Base-by-base conservation (phyloP, 352 stramenopile genomes). In the Thraustotheca clavata region DNA sequence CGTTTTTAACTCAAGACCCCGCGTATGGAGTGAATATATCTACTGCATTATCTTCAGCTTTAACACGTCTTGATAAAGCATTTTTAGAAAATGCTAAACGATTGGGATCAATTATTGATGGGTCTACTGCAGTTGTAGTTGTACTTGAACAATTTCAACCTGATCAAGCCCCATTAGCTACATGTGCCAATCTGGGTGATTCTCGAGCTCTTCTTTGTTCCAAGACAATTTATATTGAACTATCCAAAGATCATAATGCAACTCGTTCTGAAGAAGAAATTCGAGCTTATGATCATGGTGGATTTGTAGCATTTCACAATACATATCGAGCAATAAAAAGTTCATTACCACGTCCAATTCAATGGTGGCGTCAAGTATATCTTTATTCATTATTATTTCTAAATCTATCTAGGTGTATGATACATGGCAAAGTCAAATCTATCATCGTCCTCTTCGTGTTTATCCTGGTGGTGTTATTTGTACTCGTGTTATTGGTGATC, bases 251-350 rank as follows among this genome's bases (percentile, higher is more conserved):
- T 31, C 57, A 65, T 27, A 65, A 54, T 11, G 35, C 57, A 8
- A 27, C 35, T 3, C 57, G 57, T 4, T 20, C 20, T 12, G 57
- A 54, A 27, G 36, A 65, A 41, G 26, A n/a, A 26, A 2, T 1
- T 18, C 57, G 35, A 1, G 57, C 55, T 3, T 65, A 65, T 34
- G 57, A 65, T 1, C 24, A 41, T 20, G 57, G 57, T 20, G 57
- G 57, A 22, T 65, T 65, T 20, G 57, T 65, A 11, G 36, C 57
- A 11, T 65, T 54, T 24, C 22, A 32, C 1, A 65, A 65, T 20
- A 7, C 4, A 3, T 65, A 54, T 54, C 57, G 57, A 9, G 3
- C 38, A 32, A 40, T 29, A 11, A 11, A n/a, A 32, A 32, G 26
- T 11, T n/a, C 11, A 1, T 20, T 65, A 8, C n/a, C 24, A 7